Percentiles rank a stretch among this genome's conserved stretches.
Evolutionary conservation across 2,329 filamentous ascomycete genomes (phyloP).

Genomic region (Fusarium udum): DNA sequence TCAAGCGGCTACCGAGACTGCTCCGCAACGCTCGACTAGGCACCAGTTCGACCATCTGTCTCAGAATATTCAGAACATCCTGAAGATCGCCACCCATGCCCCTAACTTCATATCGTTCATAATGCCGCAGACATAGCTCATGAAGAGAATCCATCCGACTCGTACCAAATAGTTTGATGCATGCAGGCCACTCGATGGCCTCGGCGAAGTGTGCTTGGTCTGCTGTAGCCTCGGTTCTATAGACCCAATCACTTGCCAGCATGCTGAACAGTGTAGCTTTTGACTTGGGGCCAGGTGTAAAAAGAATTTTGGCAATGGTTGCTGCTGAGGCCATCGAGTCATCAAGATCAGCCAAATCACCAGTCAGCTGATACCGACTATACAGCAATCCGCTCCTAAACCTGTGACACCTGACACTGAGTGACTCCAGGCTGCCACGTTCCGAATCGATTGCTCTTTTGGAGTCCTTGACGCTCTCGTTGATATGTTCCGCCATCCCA

Average conservation of each 20-base stretch:
- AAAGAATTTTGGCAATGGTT: not conserved
- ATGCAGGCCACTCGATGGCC: not conserved
- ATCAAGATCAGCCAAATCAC: not conserved
- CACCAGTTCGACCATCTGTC: not conserved
- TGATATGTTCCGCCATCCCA: not conserved
- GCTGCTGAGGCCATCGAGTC: not conserved
- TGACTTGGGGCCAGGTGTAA: accelerated
- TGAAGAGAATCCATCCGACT: not conserved
- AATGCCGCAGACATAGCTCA: not conserved
- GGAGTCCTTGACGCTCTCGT: not conserved
- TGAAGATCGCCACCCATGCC: not conserved
- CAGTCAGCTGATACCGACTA: not conserved
- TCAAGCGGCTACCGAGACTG: not conserved
- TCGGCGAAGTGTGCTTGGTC: not conserved
- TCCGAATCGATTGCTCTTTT: not conserved
- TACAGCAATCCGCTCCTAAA: not conserved
- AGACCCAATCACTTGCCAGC: not conserved
- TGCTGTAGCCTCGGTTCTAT: not conserved
- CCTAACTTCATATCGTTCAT: not conserved
- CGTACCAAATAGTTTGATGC: not conserved
- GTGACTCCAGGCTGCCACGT: not conserved
- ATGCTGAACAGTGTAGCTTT: not conserved
- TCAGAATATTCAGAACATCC: not conserved
- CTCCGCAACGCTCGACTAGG: not conserved
- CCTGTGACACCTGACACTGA: not conserved